Evolutionary conservation across 23 red algal genomes (phyloP).

Genomic region (Chondrus crispus): DNA sequence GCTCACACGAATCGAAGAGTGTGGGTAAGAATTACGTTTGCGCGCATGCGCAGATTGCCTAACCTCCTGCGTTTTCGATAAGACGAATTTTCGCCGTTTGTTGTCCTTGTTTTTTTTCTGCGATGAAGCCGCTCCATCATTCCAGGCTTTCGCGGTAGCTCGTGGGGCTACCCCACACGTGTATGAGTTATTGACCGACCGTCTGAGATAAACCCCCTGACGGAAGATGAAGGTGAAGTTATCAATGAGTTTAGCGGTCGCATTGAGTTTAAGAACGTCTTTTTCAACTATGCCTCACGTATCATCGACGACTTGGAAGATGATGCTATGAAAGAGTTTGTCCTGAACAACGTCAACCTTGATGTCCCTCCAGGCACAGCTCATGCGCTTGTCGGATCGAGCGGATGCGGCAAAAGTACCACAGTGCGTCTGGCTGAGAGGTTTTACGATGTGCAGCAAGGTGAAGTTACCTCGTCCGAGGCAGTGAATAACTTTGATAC

Average conservation of each 20-base stretch:
- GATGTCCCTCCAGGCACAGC: constrained; percentile 70
- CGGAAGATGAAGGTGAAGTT: constrained; percentile 45
- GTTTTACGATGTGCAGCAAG: constrained; percentile 78
- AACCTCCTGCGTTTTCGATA: not conserved
- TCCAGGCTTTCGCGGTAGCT: constrained; percentile 55
- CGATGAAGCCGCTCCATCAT: constrained; percentile 47
- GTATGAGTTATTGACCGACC: constrained; percentile 69
- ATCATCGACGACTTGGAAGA: constrained; percentile 27
- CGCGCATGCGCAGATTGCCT: not conserved
- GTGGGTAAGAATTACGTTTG: constrained; percentile 37
- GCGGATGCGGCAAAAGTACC: constrained; percentile 91
- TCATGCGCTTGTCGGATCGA: constrained; percentile 85
- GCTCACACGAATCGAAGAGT: constrained; percentile 13
- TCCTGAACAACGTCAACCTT: constrained; percentile 68
- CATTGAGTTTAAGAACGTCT: constrained; percentile 71
- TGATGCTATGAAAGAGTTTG: constrained; percentile 11
- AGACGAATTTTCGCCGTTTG: not conserved
- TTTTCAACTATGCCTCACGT: constrained; percentile 82
- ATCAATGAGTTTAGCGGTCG: constrained; percentile 56
- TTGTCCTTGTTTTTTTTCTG: not conserved
- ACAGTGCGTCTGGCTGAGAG: constrained; percentile 84
- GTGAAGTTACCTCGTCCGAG: constrained; percentile 63
- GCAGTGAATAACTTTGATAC: constrained; percentile 82
- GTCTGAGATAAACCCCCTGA: constrained; percentile 59
- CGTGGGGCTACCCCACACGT: constrained; percentile 68